Base-by-base conservation (phyloP, 495 filamentous ascomycete species). In the Neurospora sp. region DNA sequence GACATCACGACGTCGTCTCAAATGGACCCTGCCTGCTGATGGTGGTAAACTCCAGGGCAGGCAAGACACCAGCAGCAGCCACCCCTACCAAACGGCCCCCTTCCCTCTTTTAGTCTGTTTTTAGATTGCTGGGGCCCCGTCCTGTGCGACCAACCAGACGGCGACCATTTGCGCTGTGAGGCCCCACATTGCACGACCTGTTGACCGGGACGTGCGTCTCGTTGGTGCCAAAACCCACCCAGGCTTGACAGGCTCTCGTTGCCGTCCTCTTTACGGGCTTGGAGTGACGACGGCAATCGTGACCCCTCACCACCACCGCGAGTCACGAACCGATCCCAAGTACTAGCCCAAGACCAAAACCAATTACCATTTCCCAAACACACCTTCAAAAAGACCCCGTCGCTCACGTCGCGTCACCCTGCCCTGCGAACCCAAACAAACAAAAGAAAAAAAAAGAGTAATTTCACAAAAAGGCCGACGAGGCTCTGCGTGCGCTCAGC, bases 31-130 rank as follows among this genome's bases (percentile, higher is more conserved):
- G 35, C 35, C 39, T 59, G 35, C 42, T 59, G 27, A 69, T 37
- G 39, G 14, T 70, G 18, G n/a, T 31, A 45, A 41, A 31, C 69
- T 27, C 37, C 39, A 41, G 14, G 35, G 35, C 69, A 45, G 35
- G 39, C 37, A 41, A 40, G 16, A 31, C 20, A 31, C 27, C 27
- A 39, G 44, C 37, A 27, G 16, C 20, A 39, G 35, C 61, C 18
- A 16, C 61, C n/a, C 40, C 20, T 40, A 22, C 38, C 40, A 61
- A 27, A 42, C 74, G 45, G 68, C 71, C 70, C 69, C 69, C 71
- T 73, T 70, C 42, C 18, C 70, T 72, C 65, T 71, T 61, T 72
- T 31, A 70, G 42, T 78, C 76, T 78, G 76, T 76, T 76, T 78
- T 76, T 78, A 77, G 75, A 74, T 74, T 71, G 69, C 72, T 73